Percentiles rank a stretch among this genome's conserved stretches.
These are phyloP conservation scores for Phytophthora ohioensis DNA, from an alignment of 352 stramenopile genomes.

Conservation along the genomic window DNA sequence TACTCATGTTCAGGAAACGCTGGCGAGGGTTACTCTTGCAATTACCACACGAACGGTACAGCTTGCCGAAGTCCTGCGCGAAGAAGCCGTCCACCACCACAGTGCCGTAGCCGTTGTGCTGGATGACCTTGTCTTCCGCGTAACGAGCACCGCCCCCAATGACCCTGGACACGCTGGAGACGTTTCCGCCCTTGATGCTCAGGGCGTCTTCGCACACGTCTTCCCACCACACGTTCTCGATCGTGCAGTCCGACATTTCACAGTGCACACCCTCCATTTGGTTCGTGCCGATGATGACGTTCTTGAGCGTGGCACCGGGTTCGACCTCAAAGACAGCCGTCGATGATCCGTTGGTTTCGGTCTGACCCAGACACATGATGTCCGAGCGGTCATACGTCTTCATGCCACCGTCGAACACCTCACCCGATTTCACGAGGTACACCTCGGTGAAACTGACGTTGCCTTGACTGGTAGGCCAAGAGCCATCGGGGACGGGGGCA, in stretches of 20 bases:
- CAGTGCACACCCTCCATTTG: slow-evolving; percentile 1
- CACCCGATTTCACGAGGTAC: not conserved
- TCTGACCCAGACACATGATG: not conserved
- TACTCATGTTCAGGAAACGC: slow-evolving; percentile 47
- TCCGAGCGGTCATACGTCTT: not conserved
- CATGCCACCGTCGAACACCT: not conserved
- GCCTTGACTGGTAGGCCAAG: not conserved
- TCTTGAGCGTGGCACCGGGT: not conserved
- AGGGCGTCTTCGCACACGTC: not conserved
- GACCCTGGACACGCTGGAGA: slow-evolving; percentile 35
- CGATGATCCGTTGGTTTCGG: not conserved
- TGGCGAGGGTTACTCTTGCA: slow-evolving; percentile 47
- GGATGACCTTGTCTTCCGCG: slow-evolving; percentile 57
- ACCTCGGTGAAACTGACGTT: not conserved
- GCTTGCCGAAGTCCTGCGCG: slow-evolving; percentile 31
- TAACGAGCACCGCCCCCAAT: slow-evolving; percentile 50
- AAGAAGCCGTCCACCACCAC: slow-evolving; percentile 25
- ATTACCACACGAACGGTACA: slow-evolving; percentile 46
- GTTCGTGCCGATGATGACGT: not conserved
- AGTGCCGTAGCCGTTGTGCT: slow-evolving; percentile 29
- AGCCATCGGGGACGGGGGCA: not conserved
- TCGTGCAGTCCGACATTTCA: not conserved
- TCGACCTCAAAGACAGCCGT: not conserved
- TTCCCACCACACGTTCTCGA: slow-evolving; percentile 3
- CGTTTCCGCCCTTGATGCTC: slow-evolving; percentile 1